Conservation (phyloP, 257 asterid species). For the Eucommia ulmoides region DNA sequence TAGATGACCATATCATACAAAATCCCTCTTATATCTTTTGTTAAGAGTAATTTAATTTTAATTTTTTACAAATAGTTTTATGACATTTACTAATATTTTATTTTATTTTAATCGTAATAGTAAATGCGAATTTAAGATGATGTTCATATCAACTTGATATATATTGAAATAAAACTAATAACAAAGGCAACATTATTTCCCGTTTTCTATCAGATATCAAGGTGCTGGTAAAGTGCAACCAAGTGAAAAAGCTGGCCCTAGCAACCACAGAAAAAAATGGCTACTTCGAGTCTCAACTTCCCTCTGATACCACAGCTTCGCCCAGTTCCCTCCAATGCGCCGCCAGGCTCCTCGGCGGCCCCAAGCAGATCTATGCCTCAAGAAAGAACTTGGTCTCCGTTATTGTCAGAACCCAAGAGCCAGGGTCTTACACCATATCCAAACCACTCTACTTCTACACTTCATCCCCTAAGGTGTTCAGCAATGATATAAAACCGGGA, state of each 20-base stretch:
- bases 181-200: no score
- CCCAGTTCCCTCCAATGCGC: conserved; percentile 27
- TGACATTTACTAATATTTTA: no score
- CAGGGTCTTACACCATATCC: conserved; percentile 26
- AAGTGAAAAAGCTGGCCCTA: conserved; percentile 32
- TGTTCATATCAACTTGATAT: no score
- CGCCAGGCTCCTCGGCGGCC: conserved; percentile 82
- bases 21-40: no score
- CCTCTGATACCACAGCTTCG: conserved; percentile 7
- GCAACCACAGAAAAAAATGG: conserved; percentile 56
- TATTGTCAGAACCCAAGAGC: conserved; percentile 19
- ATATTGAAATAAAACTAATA: no score
- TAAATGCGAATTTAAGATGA: no score
- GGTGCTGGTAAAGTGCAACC: conserved; percentile 55
- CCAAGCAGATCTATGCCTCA: conserved; percentile 35
- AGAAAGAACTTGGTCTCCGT: conserved; percentile 14
- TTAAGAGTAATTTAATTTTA: no score
- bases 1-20: no score
- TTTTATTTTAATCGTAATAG: no score
- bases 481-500: conserved; percentile 21
- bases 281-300: conserved; percentile 29
- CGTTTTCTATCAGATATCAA: conserved; percentile 40
- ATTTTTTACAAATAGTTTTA: no score
- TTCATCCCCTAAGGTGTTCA: conserved; percentile 28
- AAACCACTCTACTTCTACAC: conserved; percentile 52